These are phyloP conservation scores for Ceraceosorus guamensis DNA, from an alignment of 1,284 basidiomycete species.

Conservation along the genomic window DNA sequence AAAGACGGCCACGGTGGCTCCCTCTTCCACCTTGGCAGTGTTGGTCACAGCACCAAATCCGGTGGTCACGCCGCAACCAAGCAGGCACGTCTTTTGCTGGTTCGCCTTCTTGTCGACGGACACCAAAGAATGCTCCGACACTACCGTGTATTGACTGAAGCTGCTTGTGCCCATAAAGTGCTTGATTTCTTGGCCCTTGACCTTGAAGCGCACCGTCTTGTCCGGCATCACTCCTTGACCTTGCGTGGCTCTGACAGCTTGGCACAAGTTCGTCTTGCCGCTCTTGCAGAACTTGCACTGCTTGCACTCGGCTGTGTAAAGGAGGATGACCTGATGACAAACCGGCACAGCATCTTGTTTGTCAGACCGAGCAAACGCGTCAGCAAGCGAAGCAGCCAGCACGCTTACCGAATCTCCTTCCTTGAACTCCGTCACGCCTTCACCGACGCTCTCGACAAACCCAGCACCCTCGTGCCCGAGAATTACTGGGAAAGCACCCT, in stretches of 20 bases:
- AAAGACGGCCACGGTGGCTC: conserved; percentile 83
- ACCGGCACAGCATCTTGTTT: background rate
- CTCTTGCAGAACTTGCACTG: conserved; percentile 76
- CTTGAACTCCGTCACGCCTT: conserved; percentile 79
- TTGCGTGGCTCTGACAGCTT: conserved; percentile 77
- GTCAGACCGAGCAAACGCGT: background rate
- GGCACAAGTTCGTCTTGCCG: conserved; percentile 77
- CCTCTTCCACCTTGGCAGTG: conserved; percentile 53
- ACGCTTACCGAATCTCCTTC: conserved; percentile 51
- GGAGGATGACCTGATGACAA: conserved; percentile 61
- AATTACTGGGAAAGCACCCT: conserved; percentile 92
- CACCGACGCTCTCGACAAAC: conserved; percentile 78
- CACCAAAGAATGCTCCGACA: conserved; percentile 93
- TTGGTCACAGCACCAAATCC: conserved; percentile 78
- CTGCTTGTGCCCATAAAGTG: conserved; percentile 99
- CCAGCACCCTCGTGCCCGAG: conserved; percentile 56
- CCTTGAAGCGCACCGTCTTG: conserved; percentile 78
- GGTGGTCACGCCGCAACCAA: conserved; percentile 96
- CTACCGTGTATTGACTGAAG: conserved; percentile 98
- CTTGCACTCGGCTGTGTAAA: conserved; percentile 47
- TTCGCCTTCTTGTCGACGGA: conserved; percentile 76
- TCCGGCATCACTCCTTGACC: conserved; percentile 97
- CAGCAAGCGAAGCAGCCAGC: background rate
- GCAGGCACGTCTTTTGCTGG: conserved; percentile 84
- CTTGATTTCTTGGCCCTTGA: conserved; percentile 75